Percentiles rank a stretch among this genome's conserved stretches.
Evolutionary conservation across 2,329 filamentous ascomycete genomes (phyloP).

Genomic region (Purpureocillium lavendulum): DNA sequence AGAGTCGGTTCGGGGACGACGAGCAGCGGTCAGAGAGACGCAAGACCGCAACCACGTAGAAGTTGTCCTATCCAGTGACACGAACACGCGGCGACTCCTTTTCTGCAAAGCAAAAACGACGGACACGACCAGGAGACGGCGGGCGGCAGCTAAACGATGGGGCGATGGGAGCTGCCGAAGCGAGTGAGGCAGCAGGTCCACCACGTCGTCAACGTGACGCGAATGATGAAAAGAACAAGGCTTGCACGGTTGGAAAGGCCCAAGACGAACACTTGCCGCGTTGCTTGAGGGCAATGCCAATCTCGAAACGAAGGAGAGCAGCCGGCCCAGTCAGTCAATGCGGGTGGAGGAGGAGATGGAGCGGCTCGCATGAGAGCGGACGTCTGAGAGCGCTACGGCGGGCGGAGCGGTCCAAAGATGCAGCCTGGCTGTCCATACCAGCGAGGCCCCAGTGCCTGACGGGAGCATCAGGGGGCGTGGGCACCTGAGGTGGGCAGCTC

Average conservation of each 20-base stretch:
- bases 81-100: neutral
- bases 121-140: neutral
- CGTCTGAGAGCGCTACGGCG: constrained; percentile 4
- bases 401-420: constrained; percentile 3
- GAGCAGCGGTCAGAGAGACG: neutral
- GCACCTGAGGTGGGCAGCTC: neutral
- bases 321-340: too few relatives aligned
- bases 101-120: neutral
- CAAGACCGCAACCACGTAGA: too few relatives aligned
- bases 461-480: neutral
- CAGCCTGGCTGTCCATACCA: neutral
- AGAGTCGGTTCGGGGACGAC: neutral
- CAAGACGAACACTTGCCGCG: too few relatives aligned
- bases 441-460: neutral
- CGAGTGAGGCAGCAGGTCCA: constrained; percentile 30
- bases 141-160: constrained; percentile 23
- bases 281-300: too few relatives aligned
- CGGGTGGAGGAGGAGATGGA: too few relatives aligned
- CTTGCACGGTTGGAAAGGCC: too few relatives aligned
- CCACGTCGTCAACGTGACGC: too few relatives aligned
- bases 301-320: too few relatives aligned
- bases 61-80: neutral
- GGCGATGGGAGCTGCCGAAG: constrained; percentile 38
- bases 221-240: too few relatives aligned
- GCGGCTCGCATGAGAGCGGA: too few relatives aligned